Evolutionary conservation across 768 basidiomycete genomes (phyloP), one percentile per base, ranked within the genome.

Genomic region (Boletus subparvulus): DNA sequence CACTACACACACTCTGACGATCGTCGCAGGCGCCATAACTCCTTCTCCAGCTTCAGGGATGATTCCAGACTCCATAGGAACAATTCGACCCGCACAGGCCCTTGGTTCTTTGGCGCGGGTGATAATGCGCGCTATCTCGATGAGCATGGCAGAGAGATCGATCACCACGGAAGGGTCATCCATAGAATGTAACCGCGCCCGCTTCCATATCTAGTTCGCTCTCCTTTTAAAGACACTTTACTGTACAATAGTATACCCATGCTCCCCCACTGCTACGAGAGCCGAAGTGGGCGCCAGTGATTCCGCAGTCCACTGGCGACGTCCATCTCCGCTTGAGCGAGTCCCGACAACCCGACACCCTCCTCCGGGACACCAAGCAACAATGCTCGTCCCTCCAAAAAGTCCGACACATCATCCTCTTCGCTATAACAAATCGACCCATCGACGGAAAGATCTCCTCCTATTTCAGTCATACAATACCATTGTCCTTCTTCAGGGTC

Each of bases 281-380:
- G 72, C 56, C 74, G 80, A 53, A 85, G 81, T 0, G 85, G 88
- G 26, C 77, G 73, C 89, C 89, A 91, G 65, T 91, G 87, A 28
- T 75, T 78, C 50, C 73, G 79, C 59, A 90, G 66, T 46, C 62
- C 68, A 53, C 72, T 80, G 13, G 78, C 86, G 9, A 90, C 87
- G 66, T 87, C 84, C 47, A 74, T 76, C 69, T 90, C 89, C 7
- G 76, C 81, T n/a, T 68, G 69, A 17, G 75, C 70, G 24, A 82
- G 58, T 37, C 71, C 72, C n/a, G 64, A 62, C 46, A 56, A 7
- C n/a, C 57, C 50, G 28, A 56, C 62, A 19, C 19, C 50, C 40
- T 30, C 37, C 50, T 59, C 37, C n/a, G 35, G 55, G 5, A 75
- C 63, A 6, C 81, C 81, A 56, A 76, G 63, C 32, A 87, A 69